Evolutionary conservation across 177 flowering plant genomes (phyloP).

Genomic region (Telopea speciosissima): DNA sequence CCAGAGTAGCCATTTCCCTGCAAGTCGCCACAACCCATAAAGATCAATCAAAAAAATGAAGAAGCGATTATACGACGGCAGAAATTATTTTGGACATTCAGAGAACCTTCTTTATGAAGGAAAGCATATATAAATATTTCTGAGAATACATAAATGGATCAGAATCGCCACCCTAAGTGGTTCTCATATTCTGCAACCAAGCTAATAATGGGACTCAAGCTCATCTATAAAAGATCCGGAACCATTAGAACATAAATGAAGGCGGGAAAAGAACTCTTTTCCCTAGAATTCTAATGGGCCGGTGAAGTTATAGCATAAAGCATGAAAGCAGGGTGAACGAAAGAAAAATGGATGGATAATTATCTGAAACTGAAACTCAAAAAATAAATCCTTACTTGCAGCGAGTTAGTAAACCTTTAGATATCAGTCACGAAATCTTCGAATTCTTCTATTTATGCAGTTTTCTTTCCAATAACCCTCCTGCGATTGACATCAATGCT

Average conservation of each 20-base stretch:
- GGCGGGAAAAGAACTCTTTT: background rate
- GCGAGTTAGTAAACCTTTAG: background rate
- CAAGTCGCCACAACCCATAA: background rate
- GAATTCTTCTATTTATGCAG: background rate
- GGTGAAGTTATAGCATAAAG: too few species aligned
- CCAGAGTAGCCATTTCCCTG: constrained; percentile 53
- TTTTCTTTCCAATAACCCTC: too few species aligned
- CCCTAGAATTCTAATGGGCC: too few species aligned
- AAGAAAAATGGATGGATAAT: background rate
- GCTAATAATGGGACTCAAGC: background rate
- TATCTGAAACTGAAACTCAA: background rate
- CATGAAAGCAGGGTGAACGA: too few species aligned
- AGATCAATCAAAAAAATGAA: background rate
- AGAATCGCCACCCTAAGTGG: background rate
- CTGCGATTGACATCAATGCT: background rate
- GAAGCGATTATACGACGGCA: background rate
- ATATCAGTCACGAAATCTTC: background rate
- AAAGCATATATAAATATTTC: too few species aligned
- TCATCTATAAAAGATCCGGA: background rate
- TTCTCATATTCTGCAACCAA: background rate
- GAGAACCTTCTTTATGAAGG: background rate
- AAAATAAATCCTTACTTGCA: background rate
- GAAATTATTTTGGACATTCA: background rate
- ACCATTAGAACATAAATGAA: background rate
- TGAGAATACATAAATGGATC: background rate